Percentiles rank a stretch among this genome's conserved stretches.
Evolutionary conservation across 2,329 filamentous ascomycete genomes (phyloP).

Genomic region (Aciculosporium take): DNA sequence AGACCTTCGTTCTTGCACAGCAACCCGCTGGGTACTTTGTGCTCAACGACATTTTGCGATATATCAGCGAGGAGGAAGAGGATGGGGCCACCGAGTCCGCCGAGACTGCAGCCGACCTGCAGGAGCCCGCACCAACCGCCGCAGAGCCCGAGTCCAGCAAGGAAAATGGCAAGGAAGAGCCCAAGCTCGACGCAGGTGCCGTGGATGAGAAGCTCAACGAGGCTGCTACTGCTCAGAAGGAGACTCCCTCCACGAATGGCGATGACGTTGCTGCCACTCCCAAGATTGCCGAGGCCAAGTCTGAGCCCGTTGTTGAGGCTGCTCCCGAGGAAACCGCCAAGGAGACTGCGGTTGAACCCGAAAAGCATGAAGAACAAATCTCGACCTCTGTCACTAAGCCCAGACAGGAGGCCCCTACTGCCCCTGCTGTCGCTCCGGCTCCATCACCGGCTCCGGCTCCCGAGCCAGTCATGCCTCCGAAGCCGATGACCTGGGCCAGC

Average conservation of each 20-base stretch:
- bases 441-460: constrained; percentile 22
- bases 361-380: constrained; percentile 52
- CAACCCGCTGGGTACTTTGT: constrained; percentile 97
- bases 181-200: constrained; percentile 18
- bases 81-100: constrained; percentile 37
- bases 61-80: constrained; percentile 73
- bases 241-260: constrained; percentile 1
- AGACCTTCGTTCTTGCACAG: constrained; percentile 93
- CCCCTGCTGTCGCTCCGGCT: constrained; percentile 8
- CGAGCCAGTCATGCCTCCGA: constrained; percentile 32
- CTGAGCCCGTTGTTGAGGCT: constrained; percentile 14
- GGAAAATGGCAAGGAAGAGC: constrained; percentile 33
- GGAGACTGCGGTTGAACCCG: constrained; percentile 40
- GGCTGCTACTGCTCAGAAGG: constrained; percentile 10
- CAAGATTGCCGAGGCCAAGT: constrained; percentile 19
- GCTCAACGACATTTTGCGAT: constrained; percentile 94
- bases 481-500: constrained; percentile 65
- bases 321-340: constrained; percentile 38
- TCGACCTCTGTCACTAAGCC: constrained; percentile 37
- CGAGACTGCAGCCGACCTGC: constrained; percentile 15
- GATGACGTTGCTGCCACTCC: constrained; percentile 16
- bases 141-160: constrained; percentile 25
- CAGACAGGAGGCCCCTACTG: constrained; percentile 33
- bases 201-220: constrained; percentile 25
- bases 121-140: constrained; percentile 16